Base-by-base conservation (phyloP, 2,329 filamentous ascomycete genomes). In the Alternaria tenuissima region DNA sequence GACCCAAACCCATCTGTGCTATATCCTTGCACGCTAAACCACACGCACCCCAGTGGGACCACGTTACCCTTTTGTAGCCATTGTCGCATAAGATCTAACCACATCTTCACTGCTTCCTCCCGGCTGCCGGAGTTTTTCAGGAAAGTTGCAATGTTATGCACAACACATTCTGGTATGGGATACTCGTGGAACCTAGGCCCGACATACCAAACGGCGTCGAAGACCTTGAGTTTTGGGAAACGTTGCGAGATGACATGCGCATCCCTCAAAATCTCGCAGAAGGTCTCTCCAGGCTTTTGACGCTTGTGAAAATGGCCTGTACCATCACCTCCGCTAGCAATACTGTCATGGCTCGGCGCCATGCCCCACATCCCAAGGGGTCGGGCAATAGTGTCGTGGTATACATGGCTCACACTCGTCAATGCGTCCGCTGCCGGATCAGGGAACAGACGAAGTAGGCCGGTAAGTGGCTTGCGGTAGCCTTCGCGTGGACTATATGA, bases 401-500 rank as follows among this genome's bases (percentile, higher is more conserved):
- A 61, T 6, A 26, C 14, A 18, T 61, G 14, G 38, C 39, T 54
- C 34, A 58, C 51, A 11, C 28, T 18, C 2, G 42, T 58, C 57
- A 46, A 49, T 26, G 36, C 55, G 36, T 54, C 43, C 5, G 55
- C 56, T 5, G 54, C 55, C 26, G 39, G 57, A 11, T 62, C 60
- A 0, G 70, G 70, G 20, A 72, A 67, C 3, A 72, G 22, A 8
- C 66, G 56, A 22, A 73, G 51, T 1, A 49, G 53, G 8, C 57
- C 56, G 2, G 14, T 22, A 14, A 70, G 53, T 2, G 14, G 34
- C n/a, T 52, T 55, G 18, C 8, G n/a, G n/a, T 42, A 14, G 22
- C 26, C 47, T 38, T 56, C 22, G 32, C 46, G 38, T 5, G 28
- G 4, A 5, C 28, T 49, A 28, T 47, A 53, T 4, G 16, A 12